Conservation (phyloP, 768 basidiomycete species). For the Russula ochroleuca region DNA sequence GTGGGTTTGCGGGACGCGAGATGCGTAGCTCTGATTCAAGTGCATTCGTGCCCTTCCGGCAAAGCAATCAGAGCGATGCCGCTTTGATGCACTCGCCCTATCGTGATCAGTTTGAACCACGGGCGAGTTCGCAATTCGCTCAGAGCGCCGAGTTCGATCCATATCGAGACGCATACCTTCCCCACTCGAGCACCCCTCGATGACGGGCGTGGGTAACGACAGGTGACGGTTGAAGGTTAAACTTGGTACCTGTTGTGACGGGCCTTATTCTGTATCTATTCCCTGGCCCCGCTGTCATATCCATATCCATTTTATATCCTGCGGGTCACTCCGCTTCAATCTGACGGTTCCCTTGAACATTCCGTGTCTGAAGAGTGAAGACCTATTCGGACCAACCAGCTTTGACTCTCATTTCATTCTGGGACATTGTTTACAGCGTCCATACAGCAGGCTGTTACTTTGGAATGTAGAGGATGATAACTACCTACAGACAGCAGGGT, state of each 20-base stretch:
- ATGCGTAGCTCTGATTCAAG: slow-evolving; percentile 57
- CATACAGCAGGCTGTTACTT: slow-evolving; percentile 7
- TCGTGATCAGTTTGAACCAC: slow-evolving; percentile 34
- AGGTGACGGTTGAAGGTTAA: slow-evolving; percentile 8
- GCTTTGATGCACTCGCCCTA: slow-evolving; percentile 38
- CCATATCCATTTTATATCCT: neutral
- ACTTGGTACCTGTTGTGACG: neutral
- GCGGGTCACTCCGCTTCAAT: neutral
- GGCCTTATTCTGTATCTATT: slow-evolving; percentile 6
- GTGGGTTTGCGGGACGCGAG: slow-evolving; percentile 32
- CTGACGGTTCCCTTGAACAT: neutral
- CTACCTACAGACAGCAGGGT: neutral
- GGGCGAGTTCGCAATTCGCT: slow-evolving; percentile 24
- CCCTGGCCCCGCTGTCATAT: no score
- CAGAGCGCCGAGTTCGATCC: slow-evolving; percentile 39
- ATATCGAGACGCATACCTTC: slow-evolving; percentile 32
- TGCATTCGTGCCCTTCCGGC: slow-evolving; percentile 67
- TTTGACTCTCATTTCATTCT: neutral
- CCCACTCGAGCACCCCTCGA: slow-evolving; percentile 30
- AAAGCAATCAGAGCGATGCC: slow-evolving; percentile 50
- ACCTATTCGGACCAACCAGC: slow-evolving; percentile 12
- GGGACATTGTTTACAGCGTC: slow-evolving; percentile 12
- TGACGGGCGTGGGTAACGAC: slow-evolving; percentile 10
- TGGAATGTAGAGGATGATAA: neutral
- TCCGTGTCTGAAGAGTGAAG: slow-evolving; percentile 4